Percentiles rank a stretch among this genome's conserved stretches.
These are phyloP conservation scores for Cucurbita ficifolia DNA, from an alignment of 306 rosid genomes.

Conservation along the genomic window DNA sequence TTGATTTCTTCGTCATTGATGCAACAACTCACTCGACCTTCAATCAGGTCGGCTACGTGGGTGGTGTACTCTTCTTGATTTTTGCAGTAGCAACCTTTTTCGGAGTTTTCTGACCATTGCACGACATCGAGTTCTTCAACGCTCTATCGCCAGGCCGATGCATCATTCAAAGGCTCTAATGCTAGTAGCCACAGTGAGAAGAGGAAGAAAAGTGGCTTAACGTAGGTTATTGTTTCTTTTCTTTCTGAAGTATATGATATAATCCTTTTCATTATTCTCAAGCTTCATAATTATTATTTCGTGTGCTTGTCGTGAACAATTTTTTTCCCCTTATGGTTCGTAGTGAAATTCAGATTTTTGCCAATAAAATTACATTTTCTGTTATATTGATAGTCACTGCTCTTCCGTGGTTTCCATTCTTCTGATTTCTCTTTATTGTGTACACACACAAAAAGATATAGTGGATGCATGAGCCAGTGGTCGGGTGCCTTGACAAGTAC, in stretches of 20 bases:
- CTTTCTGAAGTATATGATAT: background rate
- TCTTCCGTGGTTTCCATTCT: too few species aligned
- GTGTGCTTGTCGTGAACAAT: background rate
- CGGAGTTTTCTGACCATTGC: constrained; percentile 45
- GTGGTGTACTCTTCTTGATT: constrained; percentile 69
- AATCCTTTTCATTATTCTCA: background rate
- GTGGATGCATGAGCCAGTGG: too few species aligned
- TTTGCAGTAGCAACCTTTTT: constrained; percentile 81
- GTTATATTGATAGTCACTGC: background rate
- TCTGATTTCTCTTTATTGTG: too few species aligned
- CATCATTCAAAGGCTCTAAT: background rate
- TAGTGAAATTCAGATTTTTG: background rate
- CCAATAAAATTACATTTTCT: background rate
- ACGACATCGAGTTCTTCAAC: background rate
- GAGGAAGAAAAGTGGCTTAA: background rate
- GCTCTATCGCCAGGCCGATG: background rate
- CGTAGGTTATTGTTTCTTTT: background rate
- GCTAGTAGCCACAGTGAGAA: background rate
- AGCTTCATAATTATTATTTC: background rate
- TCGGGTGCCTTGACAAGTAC: too few species aligned
- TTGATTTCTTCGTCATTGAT: background rate
- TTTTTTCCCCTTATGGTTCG: background rate
- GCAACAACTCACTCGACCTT: constrained; percentile 10
- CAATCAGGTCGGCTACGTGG: constrained; percentile 82
- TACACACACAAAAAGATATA: too few species aligned